Conservation (phyloP, 805 yeast species). For the Candida caryicola region DNA sequence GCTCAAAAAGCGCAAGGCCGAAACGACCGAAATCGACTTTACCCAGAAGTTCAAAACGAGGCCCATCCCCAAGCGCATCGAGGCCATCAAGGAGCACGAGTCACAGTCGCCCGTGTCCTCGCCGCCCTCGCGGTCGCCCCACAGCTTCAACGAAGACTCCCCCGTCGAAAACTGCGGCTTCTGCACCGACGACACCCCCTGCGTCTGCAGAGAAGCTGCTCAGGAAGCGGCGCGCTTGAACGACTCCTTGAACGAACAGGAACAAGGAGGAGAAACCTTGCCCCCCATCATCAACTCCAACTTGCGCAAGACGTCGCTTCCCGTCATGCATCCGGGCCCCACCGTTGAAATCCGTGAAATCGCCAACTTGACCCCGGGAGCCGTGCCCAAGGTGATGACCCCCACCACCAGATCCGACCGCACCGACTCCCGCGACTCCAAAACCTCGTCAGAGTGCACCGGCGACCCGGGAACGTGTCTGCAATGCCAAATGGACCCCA, state of each 20-base stretch:
- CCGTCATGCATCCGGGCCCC: conserved; percentile 65
- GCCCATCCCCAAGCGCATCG: conserved; percentile 31
- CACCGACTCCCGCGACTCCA: conserved; percentile 9
- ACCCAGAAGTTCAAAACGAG: conserved; percentile 44
- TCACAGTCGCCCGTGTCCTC: conserved; percentile 2
- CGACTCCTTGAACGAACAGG: conserved; percentile 19
- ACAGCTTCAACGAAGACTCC: conserved; percentile 40
- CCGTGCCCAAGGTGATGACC: conserved; percentile 33
- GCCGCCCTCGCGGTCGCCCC: conserved; percentile 6
- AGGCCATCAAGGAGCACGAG: conserved; percentile 20
- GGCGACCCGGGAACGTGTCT: conserved; percentile 86
- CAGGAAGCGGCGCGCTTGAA: conserved; percentile 45
- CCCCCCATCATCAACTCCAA: conserved; percentile 39
- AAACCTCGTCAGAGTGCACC: conserved; percentile 54
- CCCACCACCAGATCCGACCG: conserved; percentile 17
- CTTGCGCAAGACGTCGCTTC: conserved; percentile 40
- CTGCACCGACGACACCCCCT: conserved; percentile 88
- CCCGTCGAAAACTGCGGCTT: conserved; percentile 84
- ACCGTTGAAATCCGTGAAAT: conserved; percentile 49
- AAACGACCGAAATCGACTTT: conserved; percentile 50
- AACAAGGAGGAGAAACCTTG: conserved; percentile 14
- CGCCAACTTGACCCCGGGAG: conserved; percentile 38
- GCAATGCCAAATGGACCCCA: conserved; percentile 82
- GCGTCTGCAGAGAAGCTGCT: conserved; percentile 83
- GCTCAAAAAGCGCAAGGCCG: conserved; percentile 34